These are phyloP conservation scores for Phytophthora megakarya DNA, from an alignment of 352 stramenopile genomes.

Conservation along the genomic window DNA sequence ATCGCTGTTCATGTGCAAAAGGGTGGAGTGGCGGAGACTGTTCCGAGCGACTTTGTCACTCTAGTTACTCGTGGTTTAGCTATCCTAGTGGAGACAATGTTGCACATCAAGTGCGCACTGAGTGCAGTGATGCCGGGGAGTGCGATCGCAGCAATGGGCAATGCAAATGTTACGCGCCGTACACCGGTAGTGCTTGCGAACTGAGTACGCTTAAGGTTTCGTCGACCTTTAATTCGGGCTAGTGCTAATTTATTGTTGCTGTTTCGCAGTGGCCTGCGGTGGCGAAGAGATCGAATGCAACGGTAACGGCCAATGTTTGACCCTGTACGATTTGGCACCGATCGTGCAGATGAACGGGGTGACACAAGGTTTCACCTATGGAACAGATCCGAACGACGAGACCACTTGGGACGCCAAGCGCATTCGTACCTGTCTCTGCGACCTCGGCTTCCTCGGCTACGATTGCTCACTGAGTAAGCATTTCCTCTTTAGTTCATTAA, in stretches of 20 bases:
- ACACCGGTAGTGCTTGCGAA: constrained; percentile 69
- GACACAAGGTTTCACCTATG: constrained; percentile 59
- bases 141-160: constrained; percentile 72
- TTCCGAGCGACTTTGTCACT: constrained; percentile 67
- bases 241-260: constrained; percentile 8
- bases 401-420: constrained; percentile 74
- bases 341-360: constrained; percentile 61
- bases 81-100: constrained; percentile 62
- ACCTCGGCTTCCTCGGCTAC: constrained; percentile 60
- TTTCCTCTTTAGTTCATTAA: neutral
- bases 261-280: constrained; percentile 55
- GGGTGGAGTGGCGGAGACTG: constrained; percentile 83
- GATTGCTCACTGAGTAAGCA: constrained; percentile 69
- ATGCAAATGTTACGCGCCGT: constrained; percentile 77
- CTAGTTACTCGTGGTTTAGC: constrained; percentile 64
- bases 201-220: constrained; percentile 47
- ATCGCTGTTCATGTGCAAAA: constrained; percentile 68
- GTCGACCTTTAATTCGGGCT: neutral
- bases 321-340: constrained; percentile 64
- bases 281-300: constrained; percentile 57
- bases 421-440: constrained; percentile 73
- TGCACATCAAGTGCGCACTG: constrained; percentile 49
- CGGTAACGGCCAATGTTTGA: constrained; percentile 78
- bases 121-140: constrained; percentile 68
- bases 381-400: constrained; percentile 67